Percentiles rank a stretch among this genome's conserved stretches.
These are phyloP conservation scores for Tetrapisispora namnaoensis DNA, from an alignment of 805 yeast genomes.

Conservation along the genomic window DNA sequence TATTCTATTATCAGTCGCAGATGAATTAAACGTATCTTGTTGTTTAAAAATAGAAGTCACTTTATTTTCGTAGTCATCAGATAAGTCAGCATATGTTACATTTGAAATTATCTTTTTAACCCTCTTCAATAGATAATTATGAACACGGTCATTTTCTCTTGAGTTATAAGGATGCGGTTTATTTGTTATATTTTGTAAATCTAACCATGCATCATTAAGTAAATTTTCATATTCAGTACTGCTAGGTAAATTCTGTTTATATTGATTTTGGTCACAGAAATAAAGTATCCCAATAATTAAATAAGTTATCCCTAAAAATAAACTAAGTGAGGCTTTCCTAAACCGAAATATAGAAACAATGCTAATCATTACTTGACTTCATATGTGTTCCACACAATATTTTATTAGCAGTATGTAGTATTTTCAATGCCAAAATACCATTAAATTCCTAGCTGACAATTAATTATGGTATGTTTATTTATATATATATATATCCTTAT, in stretches of 20 bases:
- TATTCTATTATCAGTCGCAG: constrained; percentile 36
- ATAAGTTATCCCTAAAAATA: constrained; percentile 43
- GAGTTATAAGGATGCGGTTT: constrained; percentile 74
- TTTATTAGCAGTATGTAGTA: too few species aligned
- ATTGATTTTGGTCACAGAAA: constrained; percentile 14
- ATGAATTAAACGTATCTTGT: constrained; percentile 37
- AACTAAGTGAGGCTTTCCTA: constrained; percentile 59
- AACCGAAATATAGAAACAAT: constrained; percentile 46
- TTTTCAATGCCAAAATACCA: too few species aligned
- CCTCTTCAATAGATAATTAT: constrained; percentile 47
- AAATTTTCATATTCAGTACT: constrained; percentile 33
- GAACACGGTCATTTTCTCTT: constrained; percentile 65
- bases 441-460: too few species aligned
- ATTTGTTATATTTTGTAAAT: constrained; percentile 57
- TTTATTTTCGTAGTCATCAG: constrained; percentile 31
- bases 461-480: too few species aligned
- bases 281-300: constrained; percentile 33
- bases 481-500: too few species aligned
- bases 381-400: too few species aligned
- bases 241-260: constrained; percentile 12
- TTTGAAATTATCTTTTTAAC: constrained; percentile 29
- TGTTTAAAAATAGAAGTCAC: constrained; percentile 43
- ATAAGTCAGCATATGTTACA: constrained; percentile 24
- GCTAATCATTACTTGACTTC: not conserved
- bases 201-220: constrained; percentile 47